phyloP scores from a whole-genome alignment of 2,329 filamentous ascomycete genomes.

The Alternaria infectoria region DNA sequence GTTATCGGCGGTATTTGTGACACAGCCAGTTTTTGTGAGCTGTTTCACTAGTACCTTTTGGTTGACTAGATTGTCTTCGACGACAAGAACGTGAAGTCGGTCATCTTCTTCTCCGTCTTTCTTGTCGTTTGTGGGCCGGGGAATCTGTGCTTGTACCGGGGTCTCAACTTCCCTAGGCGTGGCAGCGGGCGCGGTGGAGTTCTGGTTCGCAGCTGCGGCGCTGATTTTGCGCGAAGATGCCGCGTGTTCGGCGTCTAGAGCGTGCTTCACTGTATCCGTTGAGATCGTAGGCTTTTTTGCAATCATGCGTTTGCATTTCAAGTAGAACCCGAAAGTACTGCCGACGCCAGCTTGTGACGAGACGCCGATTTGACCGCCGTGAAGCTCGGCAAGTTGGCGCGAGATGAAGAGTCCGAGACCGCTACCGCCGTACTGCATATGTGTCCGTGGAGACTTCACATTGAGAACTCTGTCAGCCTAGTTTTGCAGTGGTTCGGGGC shows the following conservation, averaged over 20 bases:
- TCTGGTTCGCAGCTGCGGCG: not conserved
- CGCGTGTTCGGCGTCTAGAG: not conserved
- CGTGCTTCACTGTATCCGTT: constrained; percentile 1
- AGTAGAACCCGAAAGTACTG: constrained; percentile 45
- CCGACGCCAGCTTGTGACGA: constrained; percentile 37
- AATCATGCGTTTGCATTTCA: constrained; percentile 30
- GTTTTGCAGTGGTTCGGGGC: not conserved
- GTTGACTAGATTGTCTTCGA: constrained; percentile 49
- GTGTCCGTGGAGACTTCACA: constrained; percentile 36
- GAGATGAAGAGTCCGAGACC: constrained; percentile 48
- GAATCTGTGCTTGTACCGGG: not conserved
- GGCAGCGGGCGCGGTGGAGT: not conserved
- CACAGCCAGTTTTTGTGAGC: constrained; percentile 39
- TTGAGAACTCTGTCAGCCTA: not conserved
- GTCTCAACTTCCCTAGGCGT: not conserved
- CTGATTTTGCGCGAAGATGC: not conserved
- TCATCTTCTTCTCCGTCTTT: not conserved
- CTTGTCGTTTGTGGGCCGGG: not conserved
- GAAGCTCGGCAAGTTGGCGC: constrained; percentile 42
- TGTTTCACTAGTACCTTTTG: constrained; percentile 44
- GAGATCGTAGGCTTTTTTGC: constrained; percentile 4
- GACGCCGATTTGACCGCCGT: constrained; percentile 46
- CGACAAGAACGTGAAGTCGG: constrained; percentile 37
- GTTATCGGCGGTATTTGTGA: constrained; percentile 39
- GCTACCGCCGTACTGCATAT: constrained; percentile 44